A percentile compares a stretch with the other conserved stretches of the same genome.
phyloP scores from a whole-genome alignment of 2,329 filamentous ascomycete species.

The Annulohypoxylon truncatum region DNA sequence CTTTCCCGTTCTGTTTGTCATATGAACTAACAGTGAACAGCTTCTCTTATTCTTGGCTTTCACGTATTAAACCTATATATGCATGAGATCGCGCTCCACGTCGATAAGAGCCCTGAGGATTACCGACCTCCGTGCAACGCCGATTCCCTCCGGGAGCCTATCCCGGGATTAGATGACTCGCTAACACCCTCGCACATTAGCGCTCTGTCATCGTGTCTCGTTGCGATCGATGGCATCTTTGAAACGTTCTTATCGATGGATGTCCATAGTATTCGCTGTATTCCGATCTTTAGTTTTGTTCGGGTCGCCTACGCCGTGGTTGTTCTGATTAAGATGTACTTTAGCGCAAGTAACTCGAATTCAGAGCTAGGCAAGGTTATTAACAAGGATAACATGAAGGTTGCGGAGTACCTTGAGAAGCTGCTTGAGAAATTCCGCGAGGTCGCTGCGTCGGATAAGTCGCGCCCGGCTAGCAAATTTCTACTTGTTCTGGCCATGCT shows the following conservation, averaged over 20 bases:
- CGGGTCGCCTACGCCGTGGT: conserved; percentile 78
- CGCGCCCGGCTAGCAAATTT: conserved; percentile 76
- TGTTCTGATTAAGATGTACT: conserved; percentile 79
- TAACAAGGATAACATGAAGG: conserved; percentile 73
- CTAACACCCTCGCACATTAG: conserved; percentile 71
- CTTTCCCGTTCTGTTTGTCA: conserved; percentile 9
- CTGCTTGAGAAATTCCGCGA: conserved; percentile 75
- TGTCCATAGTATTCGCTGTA: conserved; percentile 66
- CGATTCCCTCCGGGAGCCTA: conserved; percentile 57
- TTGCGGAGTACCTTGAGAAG: conserved; percentile 74
- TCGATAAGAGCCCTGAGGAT: conserved; percentile 67
- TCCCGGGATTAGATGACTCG: conserved; percentile 53
- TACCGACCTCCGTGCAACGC: conserved; percentile 58
- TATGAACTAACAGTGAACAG: conserved; percentile 53
- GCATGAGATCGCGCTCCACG: conserved; percentile 79
- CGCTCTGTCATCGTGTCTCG: conserved; percentile 74
- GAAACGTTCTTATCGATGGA: conserved; percentile 73
- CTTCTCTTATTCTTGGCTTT: conserved; percentile 72
- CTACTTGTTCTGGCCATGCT: conserved; percentile 77
- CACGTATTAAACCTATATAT: conserved; percentile 77
- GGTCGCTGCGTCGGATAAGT: conserved; percentile 71
- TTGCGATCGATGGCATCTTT: conserved; percentile 74
- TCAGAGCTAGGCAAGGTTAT: conserved; percentile 78
- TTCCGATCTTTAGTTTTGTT: conserved; percentile 78
- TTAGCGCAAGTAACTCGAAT: conserved; percentile 71